These are phyloP conservation scores for Opeltia flavorubescens DNA, from an alignment of 495 filamentous ascomycete species.

Conservation along the genomic window DNA sequence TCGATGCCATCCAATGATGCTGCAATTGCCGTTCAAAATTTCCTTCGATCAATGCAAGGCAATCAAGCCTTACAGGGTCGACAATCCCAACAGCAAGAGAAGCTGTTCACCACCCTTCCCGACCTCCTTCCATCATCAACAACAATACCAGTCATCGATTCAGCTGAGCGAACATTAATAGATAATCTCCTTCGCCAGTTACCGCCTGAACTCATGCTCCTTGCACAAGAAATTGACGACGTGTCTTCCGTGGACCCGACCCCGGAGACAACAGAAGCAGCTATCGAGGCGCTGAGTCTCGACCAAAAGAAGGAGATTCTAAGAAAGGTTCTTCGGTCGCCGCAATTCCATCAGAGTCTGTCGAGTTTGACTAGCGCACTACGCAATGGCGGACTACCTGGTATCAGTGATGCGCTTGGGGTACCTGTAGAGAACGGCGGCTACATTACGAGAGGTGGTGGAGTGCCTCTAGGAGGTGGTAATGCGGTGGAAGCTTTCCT, in stretches of 20 bases:
- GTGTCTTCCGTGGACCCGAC: constrained; percentile 46
- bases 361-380: constrained; percentile 74
- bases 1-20: constrained; percentile 31
- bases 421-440: constrained; percentile 73
- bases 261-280: constrained; percentile 50
- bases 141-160: constrained; percentile 64
- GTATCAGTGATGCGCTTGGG: constrained; percentile 70
- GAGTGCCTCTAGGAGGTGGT: constrained; percentile 72
- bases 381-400: constrained; percentile 82
- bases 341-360: constrained; percentile 80
- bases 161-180: constrained; percentile 45
- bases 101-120: constrained; percentile 65
- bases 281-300: constrained; percentile 56
- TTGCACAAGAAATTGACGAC: constrained; percentile 52
- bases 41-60: constrained; percentile 70
- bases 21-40: constrained; percentile 60
- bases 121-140: constrained; percentile 67
- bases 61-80: constrained; percentile 25
- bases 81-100: constrained; percentile 31
- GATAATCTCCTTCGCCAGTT: constrained; percentile 65
- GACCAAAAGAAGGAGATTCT: constrained; percentile 72
- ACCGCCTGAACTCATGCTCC: constrained; percentile 56
- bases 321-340: constrained; percentile 70
- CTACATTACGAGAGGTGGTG: constrained; percentile 50
- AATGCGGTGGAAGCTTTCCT: constrained; percentile 86